Base-by-base conservation (phyloP, 2,329 filamentous ascomycete species). In the Coniella lustricola region DNA sequence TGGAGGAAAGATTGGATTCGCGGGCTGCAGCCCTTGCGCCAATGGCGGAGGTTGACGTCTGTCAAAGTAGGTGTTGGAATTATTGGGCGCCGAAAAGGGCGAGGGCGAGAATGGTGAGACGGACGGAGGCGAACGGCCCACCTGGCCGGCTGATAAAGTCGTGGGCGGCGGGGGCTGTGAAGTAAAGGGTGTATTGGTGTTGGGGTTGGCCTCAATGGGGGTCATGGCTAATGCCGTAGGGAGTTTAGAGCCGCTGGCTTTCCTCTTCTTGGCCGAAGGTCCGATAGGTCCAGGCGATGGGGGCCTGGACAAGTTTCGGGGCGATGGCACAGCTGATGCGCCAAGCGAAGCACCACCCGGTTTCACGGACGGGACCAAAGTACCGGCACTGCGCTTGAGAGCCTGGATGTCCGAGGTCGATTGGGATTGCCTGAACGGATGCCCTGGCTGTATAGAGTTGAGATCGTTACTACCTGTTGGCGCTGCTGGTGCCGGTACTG, bases 201-300 rank as follows among this genome's bases (percentile, higher is more conserved):
- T 70, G 2, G 79, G 82, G 42, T 65, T 70, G 2, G 79, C 82
- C 56, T 93, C 86, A 32, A 93, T 72, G 48, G 81, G 81, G 2
- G 90, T 95, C 90, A 95, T 95, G 7, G 84, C 78, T 57, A 95
- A 67, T 14, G 79, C 82, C 16, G 77, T 81, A 0, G 88, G 86
- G 13, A 94, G 70, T 63, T 87, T 87, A 31, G 79, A 77, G 35
- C 76, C 76, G 62, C 84, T 90, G 5, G 84, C 82, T 65, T 95
- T 95, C 54, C 90, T 79, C 68, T 90, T 90, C 72, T 94, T 95
- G 5, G 44, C 44, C 31, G 74, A 74, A 2, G 85, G 85, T 1
- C 81, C 85, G 29, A 74, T 68, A 45, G 81, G 75, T 13, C 75
- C 79, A 1, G 88, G 87, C 1, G 89, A 93, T 4, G 80, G 76